phyloP scores from a whole-genome alignment of 2,329 filamentous ascomycete genomes.

The Aspergillus oerlinghausenensis region DNA sequence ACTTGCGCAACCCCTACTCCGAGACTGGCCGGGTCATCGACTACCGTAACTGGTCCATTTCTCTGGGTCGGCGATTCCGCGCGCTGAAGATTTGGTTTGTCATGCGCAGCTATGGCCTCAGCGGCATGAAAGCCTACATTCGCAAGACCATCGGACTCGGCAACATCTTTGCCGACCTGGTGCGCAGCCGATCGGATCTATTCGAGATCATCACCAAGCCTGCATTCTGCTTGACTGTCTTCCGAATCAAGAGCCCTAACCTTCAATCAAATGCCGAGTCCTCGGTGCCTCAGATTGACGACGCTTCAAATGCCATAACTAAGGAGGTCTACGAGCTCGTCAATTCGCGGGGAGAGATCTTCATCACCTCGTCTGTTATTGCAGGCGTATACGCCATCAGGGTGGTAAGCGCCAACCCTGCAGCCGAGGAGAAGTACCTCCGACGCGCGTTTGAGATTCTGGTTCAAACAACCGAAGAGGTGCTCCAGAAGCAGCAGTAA shows the following conservation, averaged over 20 bases:
- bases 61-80: conserved; percentile 81
- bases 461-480: conserved; percentile 58
- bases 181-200: conserved; percentile 60
- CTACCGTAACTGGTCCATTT: conserved; percentile 96
- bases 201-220: conserved; percentile 73
- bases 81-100: conserved; percentile 95
- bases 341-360: conserved; percentile 71
- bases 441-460: conserved; percentile 69
- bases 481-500: conserved; percentile 22
- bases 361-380: conserved; percentile 72
- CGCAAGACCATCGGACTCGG: conserved; percentile 63
- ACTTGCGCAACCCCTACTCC: conserved; percentile 75
- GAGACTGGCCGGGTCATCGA: conserved; percentile 84
- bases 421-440: conserved; percentile 68
- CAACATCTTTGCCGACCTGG: conserved; percentile 61
- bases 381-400: conserved; percentile 72
- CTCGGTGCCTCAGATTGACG: conserved; percentile 30
- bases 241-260: conserved; percentile 55
- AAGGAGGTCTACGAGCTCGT: conserved; percentile 71
- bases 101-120: conserved; percentile 72
- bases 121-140: conserved; percentile 70
- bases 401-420: conserved; percentile 68
- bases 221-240: conserved; percentile 72
- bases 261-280: conserved; percentile 8
- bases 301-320: conserved; percentile 63